A percentile compares a stretch with the other conserved stretches of the same genome.
phyloP scores from a whole-genome alignment of 148 eudicot species.

The Nepenthes gracilis region DNA sequence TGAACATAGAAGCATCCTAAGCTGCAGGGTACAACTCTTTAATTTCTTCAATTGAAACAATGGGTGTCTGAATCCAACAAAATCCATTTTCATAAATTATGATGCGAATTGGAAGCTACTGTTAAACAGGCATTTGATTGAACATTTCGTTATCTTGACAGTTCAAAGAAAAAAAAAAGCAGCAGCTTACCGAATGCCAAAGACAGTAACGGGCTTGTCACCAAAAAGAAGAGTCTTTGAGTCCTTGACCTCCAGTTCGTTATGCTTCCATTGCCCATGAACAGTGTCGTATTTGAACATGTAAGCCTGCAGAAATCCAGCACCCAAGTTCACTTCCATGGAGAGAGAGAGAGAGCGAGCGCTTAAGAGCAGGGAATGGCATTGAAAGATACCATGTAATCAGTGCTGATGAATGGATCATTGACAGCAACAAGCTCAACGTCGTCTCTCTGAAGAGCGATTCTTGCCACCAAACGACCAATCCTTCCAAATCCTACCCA shows the following conservation, averaged over 20 bases:
- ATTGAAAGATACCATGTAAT: slow-evolving; percentile 42
- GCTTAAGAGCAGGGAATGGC: not conserved
- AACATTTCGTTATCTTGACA: no score
- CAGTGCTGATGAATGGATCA: slow-evolving; percentile 66
- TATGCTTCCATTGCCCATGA: slow-evolving; percentile 42
- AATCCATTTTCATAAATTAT: no score
- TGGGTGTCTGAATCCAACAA: no score
- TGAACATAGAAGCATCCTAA: no score
- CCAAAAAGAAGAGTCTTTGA: slow-evolving; percentile 38
- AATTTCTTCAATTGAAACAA: no score
- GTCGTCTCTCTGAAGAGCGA: slow-evolving; percentile 65
- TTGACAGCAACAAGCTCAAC: slow-evolving; percentile 74
- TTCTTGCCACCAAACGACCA: slow-evolving; percentile 75
- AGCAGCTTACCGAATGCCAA: slow-evolving; percentile 21
- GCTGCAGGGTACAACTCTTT: no score
- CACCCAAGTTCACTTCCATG: not conserved
- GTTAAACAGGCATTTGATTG: no score
- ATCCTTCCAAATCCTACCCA: slow-evolving; percentile 64
- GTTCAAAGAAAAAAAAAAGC: no score
- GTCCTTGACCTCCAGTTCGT: slow-evolving; percentile 28
- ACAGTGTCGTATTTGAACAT: slow-evolving; percentile 48
- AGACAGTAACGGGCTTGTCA: slow-evolving; percentile 28
- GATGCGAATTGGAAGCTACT: no score
- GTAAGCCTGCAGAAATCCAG: slow-evolving; percentile 27
- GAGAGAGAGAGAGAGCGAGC: not conserved